Evolutionary conservation across 495 filamentous ascomycete genomes (phyloP).

Genomic region (Penicillium roqueforti): DNA sequence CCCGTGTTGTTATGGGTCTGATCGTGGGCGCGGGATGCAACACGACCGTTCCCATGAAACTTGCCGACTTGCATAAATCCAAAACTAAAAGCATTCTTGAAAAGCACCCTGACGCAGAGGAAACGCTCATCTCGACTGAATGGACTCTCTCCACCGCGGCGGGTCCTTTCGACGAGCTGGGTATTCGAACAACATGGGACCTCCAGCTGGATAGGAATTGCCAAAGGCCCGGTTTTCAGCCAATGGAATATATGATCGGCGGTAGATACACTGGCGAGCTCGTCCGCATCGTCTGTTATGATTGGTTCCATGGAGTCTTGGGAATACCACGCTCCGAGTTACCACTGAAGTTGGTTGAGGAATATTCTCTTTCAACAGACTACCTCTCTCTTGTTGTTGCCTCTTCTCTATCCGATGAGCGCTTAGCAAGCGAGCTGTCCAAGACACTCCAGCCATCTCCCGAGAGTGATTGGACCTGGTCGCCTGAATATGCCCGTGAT

Average conservation of each 20-base stretch:
- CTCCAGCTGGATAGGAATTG: conserved; percentile 52
- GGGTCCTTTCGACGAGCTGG: conserved; percentile 52
- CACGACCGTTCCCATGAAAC: conserved; percentile 63
- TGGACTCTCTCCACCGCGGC: conserved; percentile 69
- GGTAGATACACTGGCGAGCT: conserved; percentile 74
- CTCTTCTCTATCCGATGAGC: conserved; percentile 27
- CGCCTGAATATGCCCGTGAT: conserved; percentile 45
- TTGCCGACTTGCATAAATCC: conserved; percentile 53
- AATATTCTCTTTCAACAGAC: conserved; percentile 59
- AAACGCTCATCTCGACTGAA: conserved; percentile 72
- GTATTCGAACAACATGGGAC: conserved; percentile 64
- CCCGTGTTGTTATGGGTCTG: conserved; percentile 65
- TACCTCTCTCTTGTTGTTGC: conserved; percentile 60
- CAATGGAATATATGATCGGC: conserved; percentile 75
- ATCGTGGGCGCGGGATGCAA: conserved; percentile 77
- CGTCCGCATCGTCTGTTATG: conserved; percentile 58
- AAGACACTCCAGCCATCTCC: conserved; percentile 45
- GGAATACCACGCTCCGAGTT: conserved; percentile 26
- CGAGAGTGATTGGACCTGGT: conserved; percentile 49
- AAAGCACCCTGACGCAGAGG: conserved; percentile 35
- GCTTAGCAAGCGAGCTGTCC: conserved; percentile 43
- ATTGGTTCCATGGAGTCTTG: conserved; percentile 49
- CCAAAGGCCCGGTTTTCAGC: conserved; percentile 69
- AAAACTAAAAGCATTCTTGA: conserved; percentile 43
- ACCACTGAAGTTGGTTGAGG: conserved; percentile 45